A percentile compares a stretch with the other conserved stretches of the same genome.
These are phyloP conservation scores for Cercospora sesami DNA, from an alignment of 2,329 filamentous ascomycete species.

Conservation along the genomic window DNA sequence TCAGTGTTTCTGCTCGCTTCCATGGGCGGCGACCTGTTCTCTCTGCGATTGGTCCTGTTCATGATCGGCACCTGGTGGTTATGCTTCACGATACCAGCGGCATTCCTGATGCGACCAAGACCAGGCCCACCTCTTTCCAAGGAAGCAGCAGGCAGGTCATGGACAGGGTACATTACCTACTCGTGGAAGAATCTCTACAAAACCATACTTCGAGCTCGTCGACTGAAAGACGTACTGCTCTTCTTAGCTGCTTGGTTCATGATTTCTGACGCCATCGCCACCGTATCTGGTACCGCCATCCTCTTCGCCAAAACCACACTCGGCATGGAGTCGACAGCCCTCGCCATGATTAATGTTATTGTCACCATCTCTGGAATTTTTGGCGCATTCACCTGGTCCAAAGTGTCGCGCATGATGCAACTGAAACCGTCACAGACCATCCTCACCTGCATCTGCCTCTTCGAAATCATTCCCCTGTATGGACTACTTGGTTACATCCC, in stretches of 20 bases:
- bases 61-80: conserved; percentile 92
- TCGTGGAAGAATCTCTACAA: conserved; percentile 85
- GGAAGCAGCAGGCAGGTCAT: conserved; percentile 45
- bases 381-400: conserved; percentile 88
- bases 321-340: conserved; percentile 80
- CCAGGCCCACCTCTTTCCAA: conserved; percentile 71
- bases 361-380: conserved; percentile 79
- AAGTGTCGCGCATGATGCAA: conserved; percentile 67
- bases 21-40: conserved; percentile 76
- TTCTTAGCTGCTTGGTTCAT: conserved; percentile 92
- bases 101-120: conserved; percentile 80
- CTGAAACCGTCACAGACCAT: conserved; percentile 84
- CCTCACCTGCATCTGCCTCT: conserved; percentile 82
- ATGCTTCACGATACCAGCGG: conserved; percentile 82
- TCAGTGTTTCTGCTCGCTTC: conserved; percentile 73
- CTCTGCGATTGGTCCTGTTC: conserved; percentile 82
- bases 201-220: conserved; percentile 73
- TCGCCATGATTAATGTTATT: conserved; percentile 92
- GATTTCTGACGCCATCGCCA: conserved; percentile 89
- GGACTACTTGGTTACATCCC: conserved; percentile 86
- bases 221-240: conserved; percentile 70
- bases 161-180: conserved; percentile 72
- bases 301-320: conserved; percentile 93
- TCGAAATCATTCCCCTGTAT: conserved; percentile 91
- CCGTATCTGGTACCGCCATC: conserved; percentile 89